These are phyloP conservation scores for Phytopythium oedochilum DNA, from an alignment of 352 stramenopile species.

Conservation along the genomic window DNA sequence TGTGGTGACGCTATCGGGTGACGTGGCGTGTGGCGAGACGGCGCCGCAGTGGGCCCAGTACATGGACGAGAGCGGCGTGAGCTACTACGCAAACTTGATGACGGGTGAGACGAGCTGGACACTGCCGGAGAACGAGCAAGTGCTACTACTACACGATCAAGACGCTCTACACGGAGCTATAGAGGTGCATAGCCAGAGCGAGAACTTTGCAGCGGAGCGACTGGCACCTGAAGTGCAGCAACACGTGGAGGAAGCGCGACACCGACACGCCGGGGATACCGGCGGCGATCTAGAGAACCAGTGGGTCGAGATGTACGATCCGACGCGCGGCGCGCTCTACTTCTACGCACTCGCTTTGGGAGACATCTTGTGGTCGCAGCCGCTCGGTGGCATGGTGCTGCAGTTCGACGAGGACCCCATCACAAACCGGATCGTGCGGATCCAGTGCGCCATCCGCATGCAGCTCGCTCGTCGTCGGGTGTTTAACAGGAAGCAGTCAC, in stretches of 20 bases:
- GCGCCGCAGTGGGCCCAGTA: slow-evolving; percentile 30
- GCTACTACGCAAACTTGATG: slow-evolving; percentile 35
- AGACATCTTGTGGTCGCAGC: slow-evolving; percentile 38
- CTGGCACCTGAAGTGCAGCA: slow-evolving; percentile 20
- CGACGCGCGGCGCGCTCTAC: slow-evolving; percentile 34
- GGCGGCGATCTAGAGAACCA: slow-evolving; percentile 6
- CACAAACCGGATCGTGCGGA: slow-evolving; percentile 30
- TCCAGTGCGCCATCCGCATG: slow-evolving; percentile 48
- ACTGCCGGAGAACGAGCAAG: slow-evolving; percentile 12
- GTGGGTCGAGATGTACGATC: slow-evolving; percentile 57
- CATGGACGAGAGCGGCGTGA: slow-evolving; percentile 31
- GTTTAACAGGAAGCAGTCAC: slow-evolving; percentile 21
- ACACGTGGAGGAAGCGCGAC: slow-evolving; percentile 21
- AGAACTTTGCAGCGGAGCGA: slow-evolving; percentile 6
- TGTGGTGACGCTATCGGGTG: neutral
- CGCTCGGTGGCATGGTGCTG: slow-evolving; percentile 18
- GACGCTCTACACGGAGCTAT: no score
- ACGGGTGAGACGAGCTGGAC: slow-evolving; percentile 45
- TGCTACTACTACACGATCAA: slow-evolving; percentile 3
- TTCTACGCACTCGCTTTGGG: slow-evolving; percentile 41
- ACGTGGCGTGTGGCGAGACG: neutral
- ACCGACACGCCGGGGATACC: neutral
- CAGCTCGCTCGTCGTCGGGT: slow-evolving; percentile 38
- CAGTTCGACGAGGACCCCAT: slow-evolving; percentile 35
- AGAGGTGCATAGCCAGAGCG: neutral